phyloP scores from a whole-genome alignment of 2,329 filamentous ascomycete species.

The Didymosphaeria variabile region DNA sequence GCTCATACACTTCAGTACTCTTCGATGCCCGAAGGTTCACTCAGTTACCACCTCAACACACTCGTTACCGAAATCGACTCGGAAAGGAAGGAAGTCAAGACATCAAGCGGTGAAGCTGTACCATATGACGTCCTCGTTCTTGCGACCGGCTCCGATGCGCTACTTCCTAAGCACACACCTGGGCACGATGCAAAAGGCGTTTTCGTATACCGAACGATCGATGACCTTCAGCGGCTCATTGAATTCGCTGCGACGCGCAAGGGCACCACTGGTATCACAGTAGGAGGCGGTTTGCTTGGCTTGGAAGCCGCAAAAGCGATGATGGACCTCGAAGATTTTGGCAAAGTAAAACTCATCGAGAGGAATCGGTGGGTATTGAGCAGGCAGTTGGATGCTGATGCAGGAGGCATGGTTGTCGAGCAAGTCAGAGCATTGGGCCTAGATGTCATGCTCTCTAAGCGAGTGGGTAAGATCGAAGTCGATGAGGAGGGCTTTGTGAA shows the following conservation, averaged over 20 bases:
- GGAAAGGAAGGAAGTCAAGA: constrained; percentile 71
- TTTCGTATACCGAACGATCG: constrained; percentile 88
- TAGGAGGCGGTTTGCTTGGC: constrained; percentile 85
- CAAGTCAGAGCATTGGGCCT: constrained; percentile 81
- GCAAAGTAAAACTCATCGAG: constrained; percentile 80
- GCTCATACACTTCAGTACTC: constrained; percentile 63
- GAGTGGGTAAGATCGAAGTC: constrained; percentile 76
- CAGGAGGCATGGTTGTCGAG: constrained; percentile 81
- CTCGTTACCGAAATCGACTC: constrained; percentile 74
- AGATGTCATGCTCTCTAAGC: constrained; percentile 79
- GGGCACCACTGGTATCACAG: constrained; percentile 76
- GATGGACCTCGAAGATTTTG: constrained; percentile 81
- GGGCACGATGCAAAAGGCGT: constrained; percentile 83
- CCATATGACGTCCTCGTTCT: constrained; percentile 83
- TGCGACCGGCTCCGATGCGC: constrained; percentile 85
- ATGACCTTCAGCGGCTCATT: constrained; percentile 81
- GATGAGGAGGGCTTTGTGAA: constrained; percentile 73
- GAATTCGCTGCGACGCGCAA: constrained; percentile 72
- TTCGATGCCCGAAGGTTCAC: constrained; percentile 70
- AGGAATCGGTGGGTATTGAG: constrained; percentile 84
- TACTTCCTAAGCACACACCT: constrained; percentile 76
- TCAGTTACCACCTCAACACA: constrained; percentile 80
- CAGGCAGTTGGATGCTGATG: constrained; percentile 82
- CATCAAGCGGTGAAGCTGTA: constrained; percentile 73
- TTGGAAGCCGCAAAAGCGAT: constrained; percentile 92